Evolutionary conservation across 495 filamentous ascomycete genomes (phyloP).

Genomic region (Friedmanniomyces endolithicus): DNA sequence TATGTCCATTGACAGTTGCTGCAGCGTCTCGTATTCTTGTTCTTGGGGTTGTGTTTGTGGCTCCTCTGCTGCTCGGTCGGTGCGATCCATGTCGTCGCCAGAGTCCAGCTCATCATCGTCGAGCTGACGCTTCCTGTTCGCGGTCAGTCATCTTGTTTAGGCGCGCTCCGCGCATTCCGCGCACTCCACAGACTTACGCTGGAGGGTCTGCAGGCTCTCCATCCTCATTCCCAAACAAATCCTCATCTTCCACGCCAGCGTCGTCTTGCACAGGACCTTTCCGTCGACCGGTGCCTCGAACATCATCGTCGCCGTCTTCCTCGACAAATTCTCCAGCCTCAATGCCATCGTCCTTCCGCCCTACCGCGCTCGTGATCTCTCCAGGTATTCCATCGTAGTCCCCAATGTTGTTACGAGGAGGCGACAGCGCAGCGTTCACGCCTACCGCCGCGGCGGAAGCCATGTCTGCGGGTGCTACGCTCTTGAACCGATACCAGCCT

Average conservation of each 20-base stretch:
- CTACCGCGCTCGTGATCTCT: conserved; percentile 16
- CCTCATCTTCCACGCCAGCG: conserved; percentile 11
- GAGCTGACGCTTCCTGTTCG: conserved; percentile 42
- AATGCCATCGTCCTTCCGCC: conserved; percentile 6
- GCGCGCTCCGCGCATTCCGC: too few species aligned
- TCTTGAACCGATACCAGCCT: neutral
- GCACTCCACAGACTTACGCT: conserved; percentile 11
- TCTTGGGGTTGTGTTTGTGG: conserved; percentile 31
- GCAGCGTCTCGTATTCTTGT: conserved; percentile 14
- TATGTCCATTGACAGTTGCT: conserved; percentile 25
- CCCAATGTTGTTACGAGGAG: conserved; percentile 19
- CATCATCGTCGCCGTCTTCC: conserved; percentile 22
- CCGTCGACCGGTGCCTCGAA: conserved; percentile 13
- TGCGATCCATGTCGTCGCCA: conserved; percentile 54
- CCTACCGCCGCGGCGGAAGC: conserved; percentile 20
- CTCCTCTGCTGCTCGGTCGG: conserved; percentile 33
- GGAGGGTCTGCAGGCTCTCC: conserved; percentile 10
- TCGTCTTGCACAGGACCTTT: neutral
- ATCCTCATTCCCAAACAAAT: conserved; percentile 21
- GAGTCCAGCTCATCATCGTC: conserved; percentile 71
- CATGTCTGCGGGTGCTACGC: neutral
- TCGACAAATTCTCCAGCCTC: conserved; percentile 3
- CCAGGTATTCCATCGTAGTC: conserved; percentile 23
- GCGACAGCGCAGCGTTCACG: conserved; percentile 15
- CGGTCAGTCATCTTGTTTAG: neutral